phyloP scores from a whole-genome alignment of 139 green algal genomes.

The Auxenochlorella protothecoides region DNA sequence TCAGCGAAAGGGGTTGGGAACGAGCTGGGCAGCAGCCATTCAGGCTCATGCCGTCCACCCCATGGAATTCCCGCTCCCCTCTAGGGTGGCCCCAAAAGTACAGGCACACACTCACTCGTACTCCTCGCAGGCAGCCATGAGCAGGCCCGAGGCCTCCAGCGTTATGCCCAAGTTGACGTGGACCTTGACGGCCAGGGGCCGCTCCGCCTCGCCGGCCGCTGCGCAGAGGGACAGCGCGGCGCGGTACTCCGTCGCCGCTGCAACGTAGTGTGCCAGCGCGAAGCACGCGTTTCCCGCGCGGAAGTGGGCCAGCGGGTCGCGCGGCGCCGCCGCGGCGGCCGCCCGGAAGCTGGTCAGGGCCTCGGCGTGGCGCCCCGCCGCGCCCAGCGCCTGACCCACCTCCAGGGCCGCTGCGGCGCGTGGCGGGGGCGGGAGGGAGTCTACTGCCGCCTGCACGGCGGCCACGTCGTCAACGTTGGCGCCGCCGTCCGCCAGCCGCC shows the following conservation, averaged over 20 bases:
- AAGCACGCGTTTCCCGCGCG: constrained; percentile 52
- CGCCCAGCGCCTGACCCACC: no score
- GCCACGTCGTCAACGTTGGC: no score
- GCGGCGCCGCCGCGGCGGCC: constrained; percentile 21
- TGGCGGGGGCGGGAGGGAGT: no score
- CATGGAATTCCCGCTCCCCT: no score
- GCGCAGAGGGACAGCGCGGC: constrained; percentile 1
- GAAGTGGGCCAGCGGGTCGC: constrained; percentile 48
- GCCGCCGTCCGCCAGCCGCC: no score
- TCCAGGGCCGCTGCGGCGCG: no score
- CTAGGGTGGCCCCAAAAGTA: no score
- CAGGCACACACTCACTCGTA: constrained; percentile 25
- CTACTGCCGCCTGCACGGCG: no score
- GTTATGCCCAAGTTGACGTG: constrained; percentile 64
- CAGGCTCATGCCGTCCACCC: no score
- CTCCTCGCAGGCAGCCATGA: constrained; percentile 49
- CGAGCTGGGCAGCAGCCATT: no score
- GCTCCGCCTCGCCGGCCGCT: constrained; percentile 1
- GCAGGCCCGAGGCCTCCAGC: constrained; percentile 45
- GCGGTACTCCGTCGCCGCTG: background rate
- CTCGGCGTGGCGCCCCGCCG: constrained; percentile 13
- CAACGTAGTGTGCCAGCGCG: constrained; percentile 8
- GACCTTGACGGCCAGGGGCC: constrained; percentile 32
- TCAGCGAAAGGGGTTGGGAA: no score
- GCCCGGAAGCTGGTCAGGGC: constrained; percentile 32